Percentiles rank a stretch among this genome's conserved stretches.
These are phyloP conservation scores for Wickerhamomyces alni DNA, from an alignment of 805 yeast species.

Conservation along the genomic window DNA sequence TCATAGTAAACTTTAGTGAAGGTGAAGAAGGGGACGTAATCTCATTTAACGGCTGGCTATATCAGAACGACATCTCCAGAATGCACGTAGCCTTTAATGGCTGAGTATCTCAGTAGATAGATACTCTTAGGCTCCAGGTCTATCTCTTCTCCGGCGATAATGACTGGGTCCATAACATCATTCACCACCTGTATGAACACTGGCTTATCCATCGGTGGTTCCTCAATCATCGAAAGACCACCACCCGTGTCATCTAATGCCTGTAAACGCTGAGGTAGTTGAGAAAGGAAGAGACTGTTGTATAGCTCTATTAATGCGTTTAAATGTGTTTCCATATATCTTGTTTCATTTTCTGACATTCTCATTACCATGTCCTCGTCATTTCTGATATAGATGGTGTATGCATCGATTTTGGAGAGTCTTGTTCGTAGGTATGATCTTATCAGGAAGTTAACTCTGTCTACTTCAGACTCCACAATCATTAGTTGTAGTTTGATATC, in stretches of 20 bases:
- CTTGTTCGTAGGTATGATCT: conserved; percentile 78
- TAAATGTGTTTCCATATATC: conserved; percentile 65
- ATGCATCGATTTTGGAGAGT: conserved; percentile 59
- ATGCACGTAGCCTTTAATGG: conserved; percentile 34
- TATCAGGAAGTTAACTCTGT: conserved; percentile 76
- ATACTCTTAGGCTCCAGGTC: conserved; percentile 59
- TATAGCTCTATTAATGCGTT: conserved; percentile 59
- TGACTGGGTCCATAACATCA: conserved; percentile 32
- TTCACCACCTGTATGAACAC: conserved; percentile 63
- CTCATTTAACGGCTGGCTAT: too few relatives aligned
- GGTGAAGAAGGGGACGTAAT: too few relatives aligned
- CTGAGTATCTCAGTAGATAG: conserved; percentile 66
- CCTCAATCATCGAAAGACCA: conserved; percentile 66
- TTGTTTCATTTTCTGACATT: conserved; percentile 54
- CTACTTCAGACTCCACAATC: conserved; percentile 88
- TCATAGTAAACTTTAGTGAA: too few relatives aligned
- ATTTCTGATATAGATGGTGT: conserved; percentile 52
- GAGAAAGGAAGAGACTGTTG: conserved; percentile 56
- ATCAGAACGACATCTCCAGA: conserved; percentile 39
- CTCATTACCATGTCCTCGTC: conserved; percentile 30
- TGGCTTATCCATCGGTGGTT: conserved; percentile 69
- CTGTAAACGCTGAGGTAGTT: conserved; percentile 63
- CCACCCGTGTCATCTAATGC: conserved; percentile 72
- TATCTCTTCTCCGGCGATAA: conserved; percentile 48
- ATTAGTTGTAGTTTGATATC: conserved; percentile 75